A percentile compares a stretch with the other conserved stretches of the same genome.
These are phyloP conservation scores for Sindora glabra DNA, from an alignment of 306 rosid species.

Conservation along the genomic window DNA sequence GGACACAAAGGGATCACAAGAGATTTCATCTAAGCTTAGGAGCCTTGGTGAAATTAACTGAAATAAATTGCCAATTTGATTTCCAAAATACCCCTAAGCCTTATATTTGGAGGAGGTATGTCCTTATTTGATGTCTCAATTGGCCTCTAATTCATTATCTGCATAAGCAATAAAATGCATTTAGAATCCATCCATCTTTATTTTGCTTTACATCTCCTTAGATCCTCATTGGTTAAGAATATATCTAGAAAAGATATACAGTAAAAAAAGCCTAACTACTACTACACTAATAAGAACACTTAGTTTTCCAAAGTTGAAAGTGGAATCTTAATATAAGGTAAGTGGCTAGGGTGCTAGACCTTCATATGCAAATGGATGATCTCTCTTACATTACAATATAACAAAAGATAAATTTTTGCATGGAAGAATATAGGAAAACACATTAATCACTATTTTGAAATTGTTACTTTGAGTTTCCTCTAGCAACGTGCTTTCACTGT, in stretches of 20 bases:
- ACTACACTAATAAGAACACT: not conserved
- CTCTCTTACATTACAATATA: not conserved
- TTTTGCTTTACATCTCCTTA: not conserved
- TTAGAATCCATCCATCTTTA: not conserved
- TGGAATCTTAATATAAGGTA: not conserved
- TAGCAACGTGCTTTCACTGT: not conserved
- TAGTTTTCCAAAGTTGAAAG: not conserved
- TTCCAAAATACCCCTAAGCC: conserved; percentile 84
- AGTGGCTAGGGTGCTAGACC: not conserved
- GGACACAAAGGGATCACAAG: conserved; percentile 16
- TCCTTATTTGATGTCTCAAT: conserved; percentile 68
- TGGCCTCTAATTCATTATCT: conserved; percentile 80
- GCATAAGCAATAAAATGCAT: conserved; percentile 11
- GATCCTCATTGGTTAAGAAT: not conserved
- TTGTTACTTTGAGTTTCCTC: not conserved
- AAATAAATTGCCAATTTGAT: conserved; percentile 66
- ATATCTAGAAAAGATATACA: not conserved
- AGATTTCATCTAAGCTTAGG: not conserved
- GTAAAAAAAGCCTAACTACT: conserved; percentile 7
- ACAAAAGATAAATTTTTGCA: not conserved
- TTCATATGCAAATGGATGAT: not conserved
- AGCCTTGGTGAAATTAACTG: not conserved
- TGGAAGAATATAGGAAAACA: not conserved
- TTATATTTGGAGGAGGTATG: conserved; percentile 72
- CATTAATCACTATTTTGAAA: not conserved